phyloP scores from a whole-genome alignment of 768 basidiomycete genomes.

The Tricholoma bakamatsutake region DNA sequence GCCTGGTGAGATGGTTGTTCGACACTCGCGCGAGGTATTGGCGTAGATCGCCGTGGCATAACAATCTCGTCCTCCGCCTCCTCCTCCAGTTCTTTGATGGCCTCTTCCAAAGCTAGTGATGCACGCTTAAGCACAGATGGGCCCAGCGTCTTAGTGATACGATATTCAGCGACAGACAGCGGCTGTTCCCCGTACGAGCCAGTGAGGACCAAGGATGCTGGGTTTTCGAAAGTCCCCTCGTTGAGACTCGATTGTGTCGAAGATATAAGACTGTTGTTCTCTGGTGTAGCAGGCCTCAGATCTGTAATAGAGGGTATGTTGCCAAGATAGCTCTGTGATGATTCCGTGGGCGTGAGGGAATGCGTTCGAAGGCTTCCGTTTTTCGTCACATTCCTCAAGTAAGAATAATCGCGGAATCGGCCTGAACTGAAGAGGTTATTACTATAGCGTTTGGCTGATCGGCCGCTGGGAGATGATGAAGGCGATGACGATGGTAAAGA shows the following conservation, averaged over 20 bases:
- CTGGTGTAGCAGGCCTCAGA: conserved; percentile 51
- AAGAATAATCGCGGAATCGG: conserved; percentile 69
- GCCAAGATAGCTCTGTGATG: conserved; percentile 23
- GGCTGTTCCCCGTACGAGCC: conserved; percentile 31
- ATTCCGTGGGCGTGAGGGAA: conserved; percentile 47
- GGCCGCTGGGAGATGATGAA: conserved; percentile 40
- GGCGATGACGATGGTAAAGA: conserved; percentile 30
- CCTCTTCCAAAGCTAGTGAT: conserved; percentile 70
- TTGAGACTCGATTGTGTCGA: conserved; percentile 36
- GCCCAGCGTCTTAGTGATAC: conserved; percentile 44
- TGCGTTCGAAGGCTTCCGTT: conserved; percentile 37
- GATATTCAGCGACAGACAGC: conserved; percentile 36
- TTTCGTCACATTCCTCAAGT: conserved; percentile 52
- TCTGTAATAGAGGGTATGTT: conserved; percentile 38
- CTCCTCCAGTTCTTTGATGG: conserved; percentile 75
- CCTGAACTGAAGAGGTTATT: conserved; percentile 84
- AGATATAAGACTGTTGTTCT: conserved; percentile 32
- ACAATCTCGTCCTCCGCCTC: conserved; percentile 72
- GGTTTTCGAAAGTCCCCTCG: conserved; percentile 35
- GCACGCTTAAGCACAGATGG: conserved; percentile 53
- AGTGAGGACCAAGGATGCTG: conserved; percentile 35
- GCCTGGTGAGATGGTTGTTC: conserved; percentile 23
- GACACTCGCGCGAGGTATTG: conserved; percentile 34
- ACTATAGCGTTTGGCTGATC: conserved; percentile 68
- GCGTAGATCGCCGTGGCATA: conserved; percentile 54